A percentile compares a stretch with the other conserved stretches of the same genome.
Evolutionary conservation across 2,329 filamentous ascomycete species (phyloP).

Genomic region (Penicillium polonicum): DNA sequence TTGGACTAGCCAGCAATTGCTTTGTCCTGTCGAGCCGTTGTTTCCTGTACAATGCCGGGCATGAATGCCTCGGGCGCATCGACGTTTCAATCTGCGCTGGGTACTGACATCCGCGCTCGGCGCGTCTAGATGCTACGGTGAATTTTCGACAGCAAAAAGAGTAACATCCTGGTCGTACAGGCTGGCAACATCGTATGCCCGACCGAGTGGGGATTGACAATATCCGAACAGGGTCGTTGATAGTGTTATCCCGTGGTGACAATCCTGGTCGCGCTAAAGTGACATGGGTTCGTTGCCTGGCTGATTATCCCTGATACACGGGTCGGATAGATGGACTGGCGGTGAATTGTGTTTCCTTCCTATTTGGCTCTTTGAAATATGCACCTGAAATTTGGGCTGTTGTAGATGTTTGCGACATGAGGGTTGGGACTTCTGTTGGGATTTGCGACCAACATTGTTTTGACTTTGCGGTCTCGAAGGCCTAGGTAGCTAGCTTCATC

Average conservation of each 20-base stretch:
- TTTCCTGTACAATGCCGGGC: background rate
- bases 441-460: conserved; percentile 2
- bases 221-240: conserved; percentile 4
- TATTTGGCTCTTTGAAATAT: background rate
- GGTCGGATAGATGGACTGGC: conserved; percentile 5
- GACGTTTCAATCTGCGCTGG: conserved; percentile 7
- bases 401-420: background rate
- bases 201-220: conserved; percentile 1
- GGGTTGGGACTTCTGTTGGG: background rate
- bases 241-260: background rate
- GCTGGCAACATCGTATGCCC: background rate
- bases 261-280: background rate
- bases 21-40: conserved; percentile 4
- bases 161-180: conserved; percentile 1
- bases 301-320: background rate
- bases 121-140: conserved; percentile 4
- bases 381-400: background rate
- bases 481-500: background rate
- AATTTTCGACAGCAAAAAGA: background rate
- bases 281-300: conserved; percentile 1
- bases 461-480: background rate
- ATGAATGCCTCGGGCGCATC: conserved; percentile 3
- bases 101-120: conserved; percentile 6
- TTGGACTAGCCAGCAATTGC: conserved; percentile 1
- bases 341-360: conserved; percentile 9